These are phyloP conservation scores for Globisporangium middletonii DNA, from an alignment of 352 stramenopile species.

Conservation along the genomic window DNA sequence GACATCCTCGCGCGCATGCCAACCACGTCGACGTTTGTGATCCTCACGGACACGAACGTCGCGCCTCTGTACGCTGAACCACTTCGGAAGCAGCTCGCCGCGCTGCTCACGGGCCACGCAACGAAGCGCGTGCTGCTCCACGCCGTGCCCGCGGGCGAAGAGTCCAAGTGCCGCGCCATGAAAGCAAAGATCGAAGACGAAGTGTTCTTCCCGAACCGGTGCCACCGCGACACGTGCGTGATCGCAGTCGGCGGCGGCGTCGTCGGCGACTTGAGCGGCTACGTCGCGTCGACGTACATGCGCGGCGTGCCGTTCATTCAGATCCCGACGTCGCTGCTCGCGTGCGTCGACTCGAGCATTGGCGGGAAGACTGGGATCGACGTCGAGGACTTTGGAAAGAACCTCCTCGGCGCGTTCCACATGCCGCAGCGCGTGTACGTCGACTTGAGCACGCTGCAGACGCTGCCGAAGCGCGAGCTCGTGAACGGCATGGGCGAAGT, in stretches of 20 bases:
- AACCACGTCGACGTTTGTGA: constrained; percentile 67
- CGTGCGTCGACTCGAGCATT: constrained; percentile 98
- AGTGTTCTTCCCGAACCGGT: constrained; percentile 74
- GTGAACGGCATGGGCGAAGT: constrained; percentile 94
- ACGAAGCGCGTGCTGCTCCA: constrained; percentile 59
- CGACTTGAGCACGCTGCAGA: constrained; percentile 90
- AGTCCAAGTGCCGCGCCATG: constrained; percentile 72
- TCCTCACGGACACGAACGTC: constrained; percentile 78
- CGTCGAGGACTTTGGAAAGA: constrained; percentile 92
- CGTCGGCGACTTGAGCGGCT: constrained; percentile 97
- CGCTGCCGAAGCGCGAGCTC: constrained; percentile 95
- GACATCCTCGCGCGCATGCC: constrained; percentile 56
- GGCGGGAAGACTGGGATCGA: constrained; percentile 98
- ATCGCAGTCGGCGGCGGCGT: constrained; percentile 94
- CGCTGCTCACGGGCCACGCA: constrained; percentile 21
- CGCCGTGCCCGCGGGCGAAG: constrained; percentile 57
- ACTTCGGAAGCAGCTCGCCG: constrained; percentile 41
- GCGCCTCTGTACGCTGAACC: constrained; percentile 64
- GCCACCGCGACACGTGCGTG: constrained; percentile 77
- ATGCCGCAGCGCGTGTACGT: constrained; percentile 97
- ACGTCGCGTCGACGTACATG: constrained; percentile 97
- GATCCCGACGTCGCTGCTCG: constrained; percentile 96
- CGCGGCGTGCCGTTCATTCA: constrained; percentile 86
- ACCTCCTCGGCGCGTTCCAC: constrained; percentile 98
- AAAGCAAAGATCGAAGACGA: constrained; percentile 80